Evolutionary conservation across 2,329 filamentous ascomycete species (phyloP).

Genomic region (Aureobasidium sp.): DNA sequence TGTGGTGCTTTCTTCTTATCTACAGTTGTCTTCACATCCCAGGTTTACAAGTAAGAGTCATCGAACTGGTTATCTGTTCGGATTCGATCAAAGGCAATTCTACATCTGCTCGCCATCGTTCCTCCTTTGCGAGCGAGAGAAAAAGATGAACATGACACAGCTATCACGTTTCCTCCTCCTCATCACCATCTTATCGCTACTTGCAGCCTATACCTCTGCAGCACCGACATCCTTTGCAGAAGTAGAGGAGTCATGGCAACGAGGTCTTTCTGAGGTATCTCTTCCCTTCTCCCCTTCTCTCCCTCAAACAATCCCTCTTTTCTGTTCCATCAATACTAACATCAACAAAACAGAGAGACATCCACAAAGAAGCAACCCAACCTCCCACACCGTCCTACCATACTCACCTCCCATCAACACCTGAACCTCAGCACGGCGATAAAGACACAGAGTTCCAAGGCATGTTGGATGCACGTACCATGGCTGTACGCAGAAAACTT

Average conservation of each 20-base stretch:
- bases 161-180: not conserved
- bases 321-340: too few relatives aligned
- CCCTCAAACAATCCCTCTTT: not conserved
- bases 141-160: not conserved
- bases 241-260: conserved; percentile 1
- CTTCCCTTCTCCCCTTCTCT: conserved; percentile 4
- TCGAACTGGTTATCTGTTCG: too few relatives aligned
- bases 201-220: not conserved
- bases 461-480: conserved; percentile 1
- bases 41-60: too few relatives aligned
- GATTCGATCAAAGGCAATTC: too few relatives aligned
- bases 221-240: not conserved
- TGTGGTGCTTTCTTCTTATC: too few relatives aligned
- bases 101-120: too few relatives aligned
- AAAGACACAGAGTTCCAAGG: not conserved
- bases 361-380: not conserved
- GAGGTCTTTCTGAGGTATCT: conserved; percentile 10
- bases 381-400: not conserved
- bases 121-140: too few relatives aligned
- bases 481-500: not conserved
- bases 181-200: not conserved
- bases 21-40: too few relatives aligned
- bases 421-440: too few relatives aligned
- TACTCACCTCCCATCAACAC: too few relatives aligned
- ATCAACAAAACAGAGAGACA: not conserved